Evolutionary conservation across 495 filamentous ascomycete species (phyloP), one percentile per base, ranked within the genome.

Genomic region (Neurospora sp.): DNA sequence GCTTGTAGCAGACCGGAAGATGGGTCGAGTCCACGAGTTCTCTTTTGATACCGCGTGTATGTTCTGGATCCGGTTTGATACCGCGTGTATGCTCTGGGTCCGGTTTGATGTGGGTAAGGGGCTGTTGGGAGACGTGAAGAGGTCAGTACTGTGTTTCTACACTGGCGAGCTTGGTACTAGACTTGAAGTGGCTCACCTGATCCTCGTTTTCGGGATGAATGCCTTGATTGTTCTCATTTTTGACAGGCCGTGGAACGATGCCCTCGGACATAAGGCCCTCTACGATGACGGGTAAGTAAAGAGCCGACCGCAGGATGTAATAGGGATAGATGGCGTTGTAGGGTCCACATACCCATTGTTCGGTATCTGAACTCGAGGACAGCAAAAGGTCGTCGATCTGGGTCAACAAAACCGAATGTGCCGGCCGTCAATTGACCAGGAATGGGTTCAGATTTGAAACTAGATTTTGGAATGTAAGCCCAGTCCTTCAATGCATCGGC

Each of bases 301-400:
- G 59, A 14, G 27, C 20, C 8, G 45, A 4, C 12, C 8, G 9
- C 1, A 4, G 27, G 27, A 17, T 17, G 53, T 3, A 45, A 31
- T 2, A 45, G 2, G 6, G 10, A 70, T 40, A 10, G 31, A 2
- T 16, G 10, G 20, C 9, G 4, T 1, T 48, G 38, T 61, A 27
- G 6, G 0, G 1, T 8, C 5, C 1, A 69, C 75, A 10, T 17
- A 76, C 76, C 72, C 68, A 38, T 76, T 0, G 70, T 68, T 27
- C 72, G 53, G 22, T 77, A 77, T 3, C 70, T 71, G 44, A 77
- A 77, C 37, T 77, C 74, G 35, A 77, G 73, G 3, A 74, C 8
- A 0, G 74, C 74, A 35, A 76, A 74, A 3, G 76, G 72, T 1
- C 74, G 70, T 1, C 14, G 22, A 44, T n/a, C 35, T 7, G 35